phyloP scores from a whole-genome alignment of 495 filamentous ascomycete species.

The Darksidea phi region DNA sequence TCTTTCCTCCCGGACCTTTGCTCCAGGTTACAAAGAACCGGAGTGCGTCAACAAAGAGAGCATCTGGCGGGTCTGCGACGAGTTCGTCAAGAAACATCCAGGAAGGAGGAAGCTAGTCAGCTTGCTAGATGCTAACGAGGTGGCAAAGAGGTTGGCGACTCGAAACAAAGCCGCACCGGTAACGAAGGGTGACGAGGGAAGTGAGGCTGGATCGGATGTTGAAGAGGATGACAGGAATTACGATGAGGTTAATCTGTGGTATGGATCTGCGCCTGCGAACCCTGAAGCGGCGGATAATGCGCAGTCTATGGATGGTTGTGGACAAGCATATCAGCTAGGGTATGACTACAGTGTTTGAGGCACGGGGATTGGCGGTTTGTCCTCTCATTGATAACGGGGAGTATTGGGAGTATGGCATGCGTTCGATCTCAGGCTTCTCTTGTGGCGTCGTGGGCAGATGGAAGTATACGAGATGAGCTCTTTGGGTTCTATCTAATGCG shows the following conservation, averaged over 20 bases:
- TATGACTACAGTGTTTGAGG: no score
- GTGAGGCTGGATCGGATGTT: background rate
- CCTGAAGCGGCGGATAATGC: no score
- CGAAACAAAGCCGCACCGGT: background rate
- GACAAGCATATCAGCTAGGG: no score
- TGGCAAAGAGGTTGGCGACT: slow-evolving; percentile 60
- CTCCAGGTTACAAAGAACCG: slow-evolving; percentile 12
- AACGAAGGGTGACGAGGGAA: background rate
- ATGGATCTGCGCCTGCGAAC: no score
- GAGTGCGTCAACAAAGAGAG: slow-evolving; percentile 28
- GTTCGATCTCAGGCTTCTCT: no score
- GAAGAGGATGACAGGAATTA: background rate
- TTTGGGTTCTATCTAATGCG: no score
- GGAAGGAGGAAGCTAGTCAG: slow-evolving; percentile 63
- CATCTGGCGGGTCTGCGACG: slow-evolving; percentile 32
- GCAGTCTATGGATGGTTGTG: no score
- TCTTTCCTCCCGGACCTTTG: slow-evolving; percentile 33
- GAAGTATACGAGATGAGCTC: no score
- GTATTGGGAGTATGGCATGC: no score
- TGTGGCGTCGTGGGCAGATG: no score
- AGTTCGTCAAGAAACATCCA: slow-evolving; percentile 31
- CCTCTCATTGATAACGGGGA: no score
- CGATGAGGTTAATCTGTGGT: background rate
- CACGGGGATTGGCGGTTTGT: no score
- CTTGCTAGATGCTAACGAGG: slow-evolving; percentile 70